Conservation (phyloP, 768 basidiomycete genomes). For the Leccinellum albellum region DNA sequence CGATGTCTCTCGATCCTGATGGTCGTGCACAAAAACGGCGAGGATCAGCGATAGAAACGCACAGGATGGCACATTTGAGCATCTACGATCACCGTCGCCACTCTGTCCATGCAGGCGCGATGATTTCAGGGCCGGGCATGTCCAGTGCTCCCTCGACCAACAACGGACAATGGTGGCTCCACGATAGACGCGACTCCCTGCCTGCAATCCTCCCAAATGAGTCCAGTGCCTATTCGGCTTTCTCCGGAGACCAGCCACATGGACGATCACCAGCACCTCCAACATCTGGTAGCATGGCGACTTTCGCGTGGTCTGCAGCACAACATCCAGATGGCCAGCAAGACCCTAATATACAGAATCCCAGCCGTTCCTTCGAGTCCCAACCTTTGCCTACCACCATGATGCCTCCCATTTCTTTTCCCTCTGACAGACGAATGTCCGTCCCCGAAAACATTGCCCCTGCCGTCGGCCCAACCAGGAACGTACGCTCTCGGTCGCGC, state of each 20-base stretch:
- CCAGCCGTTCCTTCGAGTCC: conserved; percentile 48
- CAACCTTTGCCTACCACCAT: conserved; percentile 43
- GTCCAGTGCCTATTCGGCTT: conserved; percentile 52
- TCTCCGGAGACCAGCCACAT: conserved; percentile 63
- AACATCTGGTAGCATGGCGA: conserved; percentile 57
- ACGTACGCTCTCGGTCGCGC: conserved; percentile 63
- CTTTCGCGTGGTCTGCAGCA: conserved; percentile 70
- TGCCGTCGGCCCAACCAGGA: conserved; percentile 45
- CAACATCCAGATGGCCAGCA: conserved; percentile 42
- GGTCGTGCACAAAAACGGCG: conserved; percentile 77
- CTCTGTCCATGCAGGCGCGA: conserved; percentile 63
- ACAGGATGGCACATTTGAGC: conserved; percentile 69
- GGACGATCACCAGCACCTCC: conserved; percentile 54
- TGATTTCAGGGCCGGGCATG: conserved; percentile 28
- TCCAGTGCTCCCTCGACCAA: conserved; percentile 15
- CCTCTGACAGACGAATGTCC: conserved; percentile 73
- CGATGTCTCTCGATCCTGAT: conserved; percentile 55
- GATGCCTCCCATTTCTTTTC: conserved; percentile 57
- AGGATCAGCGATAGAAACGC: conserved; percentile 78
- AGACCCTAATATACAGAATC: conserved; percentile 40
- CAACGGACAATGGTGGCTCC: conserved; percentile 51
- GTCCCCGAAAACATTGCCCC: conserved; percentile 56
- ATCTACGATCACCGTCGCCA: conserved; percentile 71
- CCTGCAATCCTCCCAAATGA: conserved; percentile 67
- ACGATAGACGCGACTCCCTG: conserved; percentile 71